Evolutionary conservation across 768 basidiomycete species (phyloP).

Genomic region (Mycena venus): DNA sequence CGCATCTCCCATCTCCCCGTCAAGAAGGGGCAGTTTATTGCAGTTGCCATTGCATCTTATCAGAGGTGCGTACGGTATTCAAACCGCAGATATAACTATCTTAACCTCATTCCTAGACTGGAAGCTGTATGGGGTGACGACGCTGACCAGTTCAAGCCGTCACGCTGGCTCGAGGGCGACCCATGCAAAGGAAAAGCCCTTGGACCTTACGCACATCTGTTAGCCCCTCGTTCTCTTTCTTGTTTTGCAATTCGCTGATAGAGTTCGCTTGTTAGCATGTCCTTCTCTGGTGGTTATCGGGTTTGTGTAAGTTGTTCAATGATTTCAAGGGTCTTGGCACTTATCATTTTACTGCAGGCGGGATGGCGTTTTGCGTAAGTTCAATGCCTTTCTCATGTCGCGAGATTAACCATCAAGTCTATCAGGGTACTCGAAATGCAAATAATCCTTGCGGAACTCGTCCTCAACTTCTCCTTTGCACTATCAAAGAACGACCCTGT

Average conservation of each 20-base stretch:
- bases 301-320: slow-evolving; percentile 12
- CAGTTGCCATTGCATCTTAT: slow-evolving; percentile 51
- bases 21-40: slow-evolving; percentile 48
- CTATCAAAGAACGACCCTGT: slow-evolving; percentile 13
- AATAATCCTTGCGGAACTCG: slow-evolving; percentile 17
- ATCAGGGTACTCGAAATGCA: slow-evolving; percentile 29
- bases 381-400: not conserved
- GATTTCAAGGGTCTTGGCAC: not conserved
- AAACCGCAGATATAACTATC: not conserved
- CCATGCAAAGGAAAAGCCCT: slow-evolving; percentile 21
- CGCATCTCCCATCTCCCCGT: slow-evolving; percentile 42
- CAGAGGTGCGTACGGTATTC: slow-evolving; percentile 42
- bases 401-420: not conserved
- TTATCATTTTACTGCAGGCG: not conserved
- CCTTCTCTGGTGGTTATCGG: slow-evolving; percentile 24
- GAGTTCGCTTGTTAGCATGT: not conserved
- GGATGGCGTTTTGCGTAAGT: slow-evolving; percentile 32
- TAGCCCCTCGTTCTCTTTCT: not conserved
- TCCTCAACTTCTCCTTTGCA: slow-evolving; percentile 18
- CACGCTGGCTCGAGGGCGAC: slow-evolving; percentile 56
- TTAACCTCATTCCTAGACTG: not conserved
- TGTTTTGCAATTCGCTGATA: not conserved
- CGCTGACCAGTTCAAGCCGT: slow-evolving; percentile 56
- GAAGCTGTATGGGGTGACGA: slow-evolving; percentile 56
- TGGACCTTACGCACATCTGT: slow-evolving; percentile 33